A percentile compares a stretch with the other conserved stretches of the same genome.
Conservation (phyloP, 2,329 filamentous ascomycete species). For the Alternaria sp. region DNA sequence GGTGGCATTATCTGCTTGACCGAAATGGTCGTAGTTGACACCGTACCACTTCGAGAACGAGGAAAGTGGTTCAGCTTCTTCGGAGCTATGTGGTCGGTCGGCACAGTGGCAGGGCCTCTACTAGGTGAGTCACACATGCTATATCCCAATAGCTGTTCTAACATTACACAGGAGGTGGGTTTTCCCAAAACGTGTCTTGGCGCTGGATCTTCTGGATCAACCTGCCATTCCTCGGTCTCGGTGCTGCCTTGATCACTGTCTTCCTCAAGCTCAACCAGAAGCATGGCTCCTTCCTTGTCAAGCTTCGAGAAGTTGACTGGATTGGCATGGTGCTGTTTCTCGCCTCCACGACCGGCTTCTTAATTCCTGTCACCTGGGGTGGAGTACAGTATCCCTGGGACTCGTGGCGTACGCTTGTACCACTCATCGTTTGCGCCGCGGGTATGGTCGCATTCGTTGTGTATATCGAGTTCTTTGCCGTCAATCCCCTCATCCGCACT, state of each 20-base stretch:
- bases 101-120: slow-evolving; percentile 62
- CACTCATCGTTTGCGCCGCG: slow-evolving; percentile 64
- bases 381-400: slow-evolving; percentile 72
- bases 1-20: slow-evolving; percentile 54
- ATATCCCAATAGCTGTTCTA: not conserved
- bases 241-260: slow-evolving; percentile 58
- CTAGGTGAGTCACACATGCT: slow-evolving; percentile 34
- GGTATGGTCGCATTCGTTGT: slow-evolving; percentile 63
- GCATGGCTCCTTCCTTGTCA: slow-evolving; percentile 58
- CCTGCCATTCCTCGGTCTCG: slow-evolving; percentile 64
- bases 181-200: slow-evolving; percentile 64
- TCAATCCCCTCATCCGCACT: slow-evolving; percentile 61
- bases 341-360: slow-evolving; percentile 64
- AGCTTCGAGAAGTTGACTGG: slow-evolving; percentile 69
- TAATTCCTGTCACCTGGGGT: slow-evolving; percentile 71
- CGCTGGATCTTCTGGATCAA: slow-evolving; percentile 74
- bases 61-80: slow-evolving; percentile 56
- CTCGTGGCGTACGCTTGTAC: slow-evolving; percentile 69
- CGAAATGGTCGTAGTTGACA: slow-evolving; percentile 57
- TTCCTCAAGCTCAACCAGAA: slow-evolving; percentile 64
- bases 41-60: slow-evolving; percentile 55
- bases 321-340: slow-evolving; percentile 69
- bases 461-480: slow-evolving; percentile 63
- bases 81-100: slow-evolving; percentile 63
- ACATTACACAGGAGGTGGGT: slow-evolving; percentile 56